Percentiles rank a stretch among this genome's conserved stretches.
phyloP scores from a whole-genome alignment of 2,329 filamentous ascomycete genomes.

The Cladosporium colombiae region DNA sequence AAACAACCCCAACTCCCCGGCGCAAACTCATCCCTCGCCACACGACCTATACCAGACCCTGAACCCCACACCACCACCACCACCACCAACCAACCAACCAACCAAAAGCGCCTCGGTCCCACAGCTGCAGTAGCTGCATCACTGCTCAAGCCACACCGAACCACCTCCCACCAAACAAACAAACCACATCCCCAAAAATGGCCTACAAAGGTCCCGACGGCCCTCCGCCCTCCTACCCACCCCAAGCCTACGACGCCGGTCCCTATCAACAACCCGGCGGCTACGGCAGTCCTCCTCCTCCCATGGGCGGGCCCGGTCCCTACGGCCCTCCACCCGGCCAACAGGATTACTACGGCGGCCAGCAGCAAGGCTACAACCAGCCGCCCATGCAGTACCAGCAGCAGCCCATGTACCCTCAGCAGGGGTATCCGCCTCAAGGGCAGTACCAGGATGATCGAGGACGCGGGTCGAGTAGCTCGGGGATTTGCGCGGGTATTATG shows the following conservation, averaged over 20 bases:
- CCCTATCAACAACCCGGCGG: slow-evolving; percentile 18
- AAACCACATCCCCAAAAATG: slow-evolving; percentile 2
- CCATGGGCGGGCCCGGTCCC: slow-evolving; percentile 18
- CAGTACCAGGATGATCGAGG: slow-evolving; percentile 24
- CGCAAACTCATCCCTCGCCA: neutral
- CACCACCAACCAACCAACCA: too few species aligned
- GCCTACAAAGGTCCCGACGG: slow-evolving; percentile 12
- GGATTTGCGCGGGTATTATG: slow-evolving; percentile 50
- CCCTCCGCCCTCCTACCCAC: slow-evolving; percentile 17
- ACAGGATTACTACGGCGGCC: slow-evolving; percentile 12
- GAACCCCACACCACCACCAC: neutral
- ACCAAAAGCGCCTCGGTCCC: slow-evolving; percentile 14
- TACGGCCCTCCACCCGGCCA: slow-evolving; percentile 19
- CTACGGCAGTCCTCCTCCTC: slow-evolving; percentile 23
- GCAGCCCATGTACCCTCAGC: slow-evolving; percentile 39
- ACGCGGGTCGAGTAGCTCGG: slow-evolving; percentile 32
- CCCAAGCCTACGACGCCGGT: slow-evolving; percentile 22
- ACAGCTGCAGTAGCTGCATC: neutral
- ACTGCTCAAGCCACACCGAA: neutral
- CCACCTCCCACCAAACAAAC: too few species aligned
- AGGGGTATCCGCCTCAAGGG: slow-evolving; percentile 41
- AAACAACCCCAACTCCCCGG: neutral
- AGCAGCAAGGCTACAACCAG: slow-evolving; percentile 19
- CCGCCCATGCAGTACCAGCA: slow-evolving; percentile 43
- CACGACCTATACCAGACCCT: slow-evolving; percentile 2